These are phyloP conservation scores for Guadua angustifolia DNA, from an alignment of 176 grass and related monocot species.

Conservation along the genomic window DNA sequence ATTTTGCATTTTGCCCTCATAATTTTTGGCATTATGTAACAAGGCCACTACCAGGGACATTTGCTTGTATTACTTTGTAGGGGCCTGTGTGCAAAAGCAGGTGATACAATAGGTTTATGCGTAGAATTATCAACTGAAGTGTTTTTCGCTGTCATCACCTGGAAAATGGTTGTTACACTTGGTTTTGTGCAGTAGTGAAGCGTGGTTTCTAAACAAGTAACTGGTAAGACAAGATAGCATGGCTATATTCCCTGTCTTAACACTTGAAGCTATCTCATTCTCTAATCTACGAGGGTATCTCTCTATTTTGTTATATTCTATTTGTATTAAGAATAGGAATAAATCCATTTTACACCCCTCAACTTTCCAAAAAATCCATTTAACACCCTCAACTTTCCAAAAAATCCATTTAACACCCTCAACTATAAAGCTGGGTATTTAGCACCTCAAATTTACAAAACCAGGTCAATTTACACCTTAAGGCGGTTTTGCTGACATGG, in stretches of 20 bases:
- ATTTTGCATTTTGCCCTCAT: neutral
- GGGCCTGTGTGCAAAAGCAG: neutral
- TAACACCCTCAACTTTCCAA: too few species aligned
- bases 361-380: too few species aligned
- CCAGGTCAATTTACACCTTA: too few species aligned
- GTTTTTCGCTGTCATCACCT: neutral
- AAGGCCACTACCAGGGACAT: neutral
- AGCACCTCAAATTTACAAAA: too few species aligned
- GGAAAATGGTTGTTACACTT: neutral
- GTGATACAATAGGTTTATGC: neutral
- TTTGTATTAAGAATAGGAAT: neutral
- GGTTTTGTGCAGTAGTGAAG: neutral
- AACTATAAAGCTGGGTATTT: too few species aligned
- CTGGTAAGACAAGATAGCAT: neutral
- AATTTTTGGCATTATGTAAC: neutral
- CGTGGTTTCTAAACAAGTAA: constrained; percentile 3
- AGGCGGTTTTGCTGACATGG: too few species aligned
- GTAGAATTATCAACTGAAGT: neutral
- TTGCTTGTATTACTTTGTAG: constrained; percentile 23
- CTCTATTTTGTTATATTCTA: neutral
- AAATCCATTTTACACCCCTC: too few species aligned
- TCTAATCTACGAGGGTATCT: neutral
- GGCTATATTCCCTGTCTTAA: neutral
- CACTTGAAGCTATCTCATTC: neutral
- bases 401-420: too few species aligned